phyloP scores from a whole-genome alignment of 441 rosid species.

The Populus tomentosa region DNA sequence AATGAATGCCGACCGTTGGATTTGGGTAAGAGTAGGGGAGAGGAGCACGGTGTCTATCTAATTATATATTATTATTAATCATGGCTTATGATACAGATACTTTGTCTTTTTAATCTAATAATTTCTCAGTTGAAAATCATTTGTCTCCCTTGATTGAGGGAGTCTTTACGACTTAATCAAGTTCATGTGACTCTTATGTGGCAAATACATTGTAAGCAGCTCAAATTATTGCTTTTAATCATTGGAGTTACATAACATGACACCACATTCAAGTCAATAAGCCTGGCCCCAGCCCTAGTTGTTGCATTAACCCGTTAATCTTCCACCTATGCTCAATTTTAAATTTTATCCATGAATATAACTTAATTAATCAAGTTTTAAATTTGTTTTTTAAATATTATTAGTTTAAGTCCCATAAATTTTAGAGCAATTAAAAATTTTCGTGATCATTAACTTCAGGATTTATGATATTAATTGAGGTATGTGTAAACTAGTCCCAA shows the following conservation, averaged over 20 bases:
- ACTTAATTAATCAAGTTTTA: no score
- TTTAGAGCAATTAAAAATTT: fast-evolving
- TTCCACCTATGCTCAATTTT: no score
- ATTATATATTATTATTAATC: not conserved
- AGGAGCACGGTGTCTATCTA: not conserved
- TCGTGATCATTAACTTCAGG: no score
- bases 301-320: no score
- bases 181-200: not conserved
- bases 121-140: not conserved
- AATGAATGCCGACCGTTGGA: slow-evolving; percentile 1
- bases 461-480: no score
- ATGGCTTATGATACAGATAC: not conserved
- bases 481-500: fast-evolving
- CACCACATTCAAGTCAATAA: no score
- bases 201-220: not conserved
- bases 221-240: not conserved
- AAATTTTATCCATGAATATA: no score
- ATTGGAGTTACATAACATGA: no score
- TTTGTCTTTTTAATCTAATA: not conserved
- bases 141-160: not conserved
- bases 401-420: no score
- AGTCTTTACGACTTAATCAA: not conserved
- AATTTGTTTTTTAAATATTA: fast-evolving
- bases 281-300: no score
- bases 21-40: not conserved